These are phyloP conservation scores for Thelonectria blattea DNA, from an alignment of 2,329 filamentous ascomycete species.

Conservation along the genomic window DNA sequence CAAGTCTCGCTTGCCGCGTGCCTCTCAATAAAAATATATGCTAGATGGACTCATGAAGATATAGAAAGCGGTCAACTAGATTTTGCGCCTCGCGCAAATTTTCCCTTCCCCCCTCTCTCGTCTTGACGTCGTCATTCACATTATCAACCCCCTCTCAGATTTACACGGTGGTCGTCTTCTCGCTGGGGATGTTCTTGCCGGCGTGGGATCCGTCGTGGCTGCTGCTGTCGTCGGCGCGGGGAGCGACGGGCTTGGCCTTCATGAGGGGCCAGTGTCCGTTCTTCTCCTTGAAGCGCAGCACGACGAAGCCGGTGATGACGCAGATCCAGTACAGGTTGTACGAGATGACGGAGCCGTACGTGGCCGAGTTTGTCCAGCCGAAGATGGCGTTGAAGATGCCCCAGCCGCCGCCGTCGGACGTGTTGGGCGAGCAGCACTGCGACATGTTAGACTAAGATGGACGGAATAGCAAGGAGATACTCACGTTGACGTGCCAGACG, in stretches of 20 bases:
- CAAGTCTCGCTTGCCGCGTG: slow-evolving; percentile 22
- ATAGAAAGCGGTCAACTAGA: slow-evolving; percentile 21
- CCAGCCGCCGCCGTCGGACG: slow-evolving; percentile 79
- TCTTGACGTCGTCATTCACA: not conserved
- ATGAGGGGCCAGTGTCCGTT: slow-evolving; percentile 57
- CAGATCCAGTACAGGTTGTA: slow-evolving; percentile 89
- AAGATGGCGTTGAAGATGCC: slow-evolving; percentile 86
- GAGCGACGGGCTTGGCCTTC: slow-evolving; percentile 41
- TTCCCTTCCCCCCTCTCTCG: not conserved
- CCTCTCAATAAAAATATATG: slow-evolving; percentile 22
- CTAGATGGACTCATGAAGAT: slow-evolving; percentile 29
- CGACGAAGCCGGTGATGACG: slow-evolving; percentile 72
- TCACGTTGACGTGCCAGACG: slow-evolving; percentile 82
- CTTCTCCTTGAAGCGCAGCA: slow-evolving; percentile 70
- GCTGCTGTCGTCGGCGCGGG: slow-evolving; percentile 35
- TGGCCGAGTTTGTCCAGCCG: slow-evolving; percentile 88
- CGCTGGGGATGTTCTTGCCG: slow-evolving; percentile 34
- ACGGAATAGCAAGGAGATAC: slow-evolving; percentile 47
- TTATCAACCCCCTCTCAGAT: not conserved
- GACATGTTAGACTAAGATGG: not conserved
- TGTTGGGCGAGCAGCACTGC: slow-evolving; percentile 76
- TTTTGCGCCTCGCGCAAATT: slow-evolving; percentile 1
- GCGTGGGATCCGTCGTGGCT: slow-evolving; percentile 34
- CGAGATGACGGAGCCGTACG: slow-evolving; percentile 83
- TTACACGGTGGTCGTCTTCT: slow-evolving; percentile 37